Conservation (phyloP, 768 basidiomycete genomes). For the Pluteus cervinus region DNA sequence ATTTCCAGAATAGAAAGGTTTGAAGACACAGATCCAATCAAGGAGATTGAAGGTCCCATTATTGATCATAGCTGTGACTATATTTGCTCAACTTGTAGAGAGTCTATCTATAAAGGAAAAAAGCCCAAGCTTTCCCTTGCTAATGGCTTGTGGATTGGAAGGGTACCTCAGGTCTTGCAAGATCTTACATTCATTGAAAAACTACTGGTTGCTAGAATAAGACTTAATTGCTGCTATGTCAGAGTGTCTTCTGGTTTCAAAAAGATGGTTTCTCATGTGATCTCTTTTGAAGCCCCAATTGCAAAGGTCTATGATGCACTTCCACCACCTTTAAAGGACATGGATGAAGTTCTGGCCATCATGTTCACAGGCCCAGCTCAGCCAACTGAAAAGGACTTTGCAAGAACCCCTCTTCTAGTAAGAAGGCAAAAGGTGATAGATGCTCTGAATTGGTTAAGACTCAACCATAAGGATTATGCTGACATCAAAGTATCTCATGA, state of each 20-base stretch:
- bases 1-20: too few species aligned
- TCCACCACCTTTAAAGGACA: constrained; percentile 14
- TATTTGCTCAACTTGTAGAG: too few species aligned
- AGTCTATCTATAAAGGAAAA: not conserved
- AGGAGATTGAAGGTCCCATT: too few species aligned
- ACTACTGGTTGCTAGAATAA: not conserved
- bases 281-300: constrained; percentile 18
- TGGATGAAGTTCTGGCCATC: constrained; percentile 9
- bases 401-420: constrained; percentile 17
- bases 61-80: too few species aligned
- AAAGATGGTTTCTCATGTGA: constrained; percentile 19
- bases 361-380: constrained; percentile 6
- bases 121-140: not conserved
- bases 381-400: constrained; percentile 11
- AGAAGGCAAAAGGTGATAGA: constrained; percentile 11
- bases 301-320: constrained; percentile 14
- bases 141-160: not conserved
- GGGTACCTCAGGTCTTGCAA: not conserved
- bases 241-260: constrained; percentile 2
- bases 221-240: too few species aligned
- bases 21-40: too few species aligned
- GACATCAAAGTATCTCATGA: constrained; percentile 16
- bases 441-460: constrained; percentile 20
- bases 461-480: constrained; percentile 19
- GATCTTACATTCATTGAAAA: not conserved